Evolutionary conservation across 2,329 filamentous ascomycete species (phyloP).

Genomic region (Fusarium abutilonis): DNA sequence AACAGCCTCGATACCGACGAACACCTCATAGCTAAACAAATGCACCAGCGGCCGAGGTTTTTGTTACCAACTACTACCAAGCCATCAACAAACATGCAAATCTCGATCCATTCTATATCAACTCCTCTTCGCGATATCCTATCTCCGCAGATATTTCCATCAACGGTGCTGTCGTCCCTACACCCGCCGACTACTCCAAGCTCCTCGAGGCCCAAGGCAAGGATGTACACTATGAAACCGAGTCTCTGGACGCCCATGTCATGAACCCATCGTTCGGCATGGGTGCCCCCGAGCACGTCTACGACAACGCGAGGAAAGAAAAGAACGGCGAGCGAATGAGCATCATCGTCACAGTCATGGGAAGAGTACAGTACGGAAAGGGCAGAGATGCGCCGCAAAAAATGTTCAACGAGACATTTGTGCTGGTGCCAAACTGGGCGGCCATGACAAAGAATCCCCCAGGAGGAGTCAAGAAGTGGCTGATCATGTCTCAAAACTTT

Average conservation of each 20-base stretch:
- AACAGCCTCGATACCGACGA: neutral
- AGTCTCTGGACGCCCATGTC: slow-evolving; percentile 80
- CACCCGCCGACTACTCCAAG: slow-evolving; percentile 71
- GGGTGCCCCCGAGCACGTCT: slow-evolving; percentile 61
- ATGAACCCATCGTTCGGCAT: slow-evolving; percentile 74
- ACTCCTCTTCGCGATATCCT: slow-evolving; percentile 62
- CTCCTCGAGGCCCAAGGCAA: slow-evolving; percentile 72
- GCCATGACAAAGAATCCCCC: slow-evolving; percentile 62
- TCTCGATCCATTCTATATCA: slow-evolving; percentile 77
- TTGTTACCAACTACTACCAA: slow-evolving; percentile 79
- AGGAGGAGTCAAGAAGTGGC: slow-evolving; percentile 66
- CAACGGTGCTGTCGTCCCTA: slow-evolving; percentile 76
- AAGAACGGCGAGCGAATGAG: slow-evolving; percentile 69
- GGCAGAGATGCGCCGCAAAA: slow-evolving; percentile 69
- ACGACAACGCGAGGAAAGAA: slow-evolving; percentile 56
- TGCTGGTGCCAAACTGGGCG: slow-evolving; percentile 81
- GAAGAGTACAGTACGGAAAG: slow-evolving; percentile 74
- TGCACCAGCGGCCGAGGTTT: slow-evolving; percentile 72
- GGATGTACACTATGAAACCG: slow-evolving; percentile 74
- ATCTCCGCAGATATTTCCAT: slow-evolving; percentile 77
- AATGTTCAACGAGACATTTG: slow-evolving; percentile 82
- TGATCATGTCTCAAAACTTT: slow-evolving; percentile 79
- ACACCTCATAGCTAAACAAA: slow-evolving; percentile 24
- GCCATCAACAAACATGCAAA: slow-evolving; percentile 72
- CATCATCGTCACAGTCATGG: slow-evolving; percentile 77